These are phyloP conservation scores for Knoxdaviesia capensis DNA, from an alignment of 2,329 filamentous ascomycete genomes.

Conservation along the genomic window DNA sequence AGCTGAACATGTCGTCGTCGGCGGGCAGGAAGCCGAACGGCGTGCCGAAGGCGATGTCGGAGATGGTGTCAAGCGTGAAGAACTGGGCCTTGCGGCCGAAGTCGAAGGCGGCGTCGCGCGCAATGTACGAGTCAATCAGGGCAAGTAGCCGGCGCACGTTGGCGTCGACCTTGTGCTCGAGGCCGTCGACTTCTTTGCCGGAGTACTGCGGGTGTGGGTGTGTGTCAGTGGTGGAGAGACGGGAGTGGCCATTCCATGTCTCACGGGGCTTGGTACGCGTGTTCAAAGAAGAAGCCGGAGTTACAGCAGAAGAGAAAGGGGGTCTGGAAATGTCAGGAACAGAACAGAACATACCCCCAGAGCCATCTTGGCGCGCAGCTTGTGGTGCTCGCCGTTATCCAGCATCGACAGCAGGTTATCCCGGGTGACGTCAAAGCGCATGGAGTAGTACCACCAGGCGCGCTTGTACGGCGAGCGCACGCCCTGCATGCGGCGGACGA, in stretches of 20 bases:
- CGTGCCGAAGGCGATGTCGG: conserved; percentile 25
- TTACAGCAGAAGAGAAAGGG: neutral
- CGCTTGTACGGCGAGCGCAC: conserved; percentile 17
- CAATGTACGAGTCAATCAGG: conserved; percentile 20
- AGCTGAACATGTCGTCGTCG: conserved; percentile 24
- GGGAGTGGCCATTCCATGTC: neutral
- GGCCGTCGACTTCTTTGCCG: conserved; percentile 28
- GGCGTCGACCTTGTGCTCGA: conserved; percentile 27
- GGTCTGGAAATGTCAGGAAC: conserved; percentile 2
- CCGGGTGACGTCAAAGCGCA: conserved; percentile 29
- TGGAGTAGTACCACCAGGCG: conserved; percentile 23
- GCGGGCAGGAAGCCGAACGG: conserved; percentile 23
- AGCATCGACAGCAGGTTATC: conserved; percentile 31
- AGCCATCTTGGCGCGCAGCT: conserved; percentile 25
- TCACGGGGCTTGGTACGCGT: too few species aligned
- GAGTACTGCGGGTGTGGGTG: conserved; percentile 14
- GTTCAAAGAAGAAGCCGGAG: neutral
- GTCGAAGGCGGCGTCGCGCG: conserved; percentile 16
- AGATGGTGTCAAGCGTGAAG: conserved; percentile 33
- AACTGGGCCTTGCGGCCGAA: conserved; percentile 25
- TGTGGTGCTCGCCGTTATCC: conserved; percentile 22
- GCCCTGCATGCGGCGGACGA: conserved; percentile 16
- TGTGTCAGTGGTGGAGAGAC: neutral
- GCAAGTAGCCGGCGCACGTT: conserved; percentile 22
- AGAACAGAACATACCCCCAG: conserved; percentile 18